These are phyloP conservation scores for Wallemia ichthyophaga DNA, from an alignment of 1,284 basidiomycete species.

Conservation along the genomic window DNA sequence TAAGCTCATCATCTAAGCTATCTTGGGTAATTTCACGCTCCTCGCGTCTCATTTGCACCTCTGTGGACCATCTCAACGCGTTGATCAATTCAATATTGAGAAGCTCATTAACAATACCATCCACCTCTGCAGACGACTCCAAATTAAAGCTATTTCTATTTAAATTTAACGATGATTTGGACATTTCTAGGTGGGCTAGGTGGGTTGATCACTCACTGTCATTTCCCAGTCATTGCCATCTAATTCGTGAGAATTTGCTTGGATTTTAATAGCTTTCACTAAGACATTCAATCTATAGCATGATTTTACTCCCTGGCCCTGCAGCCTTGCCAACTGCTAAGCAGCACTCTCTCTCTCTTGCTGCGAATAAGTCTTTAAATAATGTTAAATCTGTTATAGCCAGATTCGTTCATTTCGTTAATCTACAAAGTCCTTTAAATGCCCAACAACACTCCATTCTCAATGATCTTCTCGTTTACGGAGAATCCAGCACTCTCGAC, in stretches of 20 bases:
- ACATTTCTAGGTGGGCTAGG: not conserved
- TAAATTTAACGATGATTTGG: not conserved
- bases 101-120: not conserved
- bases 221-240: not conserved
- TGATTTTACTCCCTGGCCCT: slow-evolving; percentile 15
- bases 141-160: not conserved
- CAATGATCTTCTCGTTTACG: slow-evolving; percentile 47
- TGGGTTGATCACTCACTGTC: not conserved
- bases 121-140: not conserved
- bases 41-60: not conserved
- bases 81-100: not conserved
- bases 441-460: slow-evolving; percentile 29
- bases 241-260: too few relatives aligned
- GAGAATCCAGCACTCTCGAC: slow-evolving; percentile 14
- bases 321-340: slow-evolving; percentile 22
- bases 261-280: not conserved
- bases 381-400: slow-evolving; percentile 42
- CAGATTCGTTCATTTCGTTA: slow-evolving; percentile 60
- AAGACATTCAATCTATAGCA: slow-evolving; percentile 1
- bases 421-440: slow-evolving; percentile 20
- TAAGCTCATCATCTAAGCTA: not conserved
- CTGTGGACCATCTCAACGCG: not conserved
- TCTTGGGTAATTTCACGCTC: not conserved
- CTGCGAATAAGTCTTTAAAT: slow-evolving; percentile 27
- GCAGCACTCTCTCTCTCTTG: slow-evolving; percentile 32